Evolutionary conservation across 768 basidiomycete genomes (phyloP).

Genomic region (Suillus americanus): DNA sequence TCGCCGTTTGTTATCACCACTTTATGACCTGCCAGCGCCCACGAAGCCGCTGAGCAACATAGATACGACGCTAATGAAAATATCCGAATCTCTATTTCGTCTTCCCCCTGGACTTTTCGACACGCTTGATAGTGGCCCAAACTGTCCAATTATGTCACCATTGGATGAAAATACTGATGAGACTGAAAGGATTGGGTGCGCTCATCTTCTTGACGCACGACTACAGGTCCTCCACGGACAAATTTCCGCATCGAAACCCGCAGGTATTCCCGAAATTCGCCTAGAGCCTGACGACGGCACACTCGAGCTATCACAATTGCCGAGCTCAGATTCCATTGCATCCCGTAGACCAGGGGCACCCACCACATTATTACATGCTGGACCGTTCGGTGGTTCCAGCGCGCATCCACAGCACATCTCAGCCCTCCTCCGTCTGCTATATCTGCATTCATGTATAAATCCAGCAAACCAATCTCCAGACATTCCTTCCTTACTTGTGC

Average conservation of each 20-base stretch:
- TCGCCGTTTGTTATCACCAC: conserved; percentile 57
- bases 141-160: conserved; percentile 40
- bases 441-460: conserved; percentile 69
- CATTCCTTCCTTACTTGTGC: conserved; percentile 67
- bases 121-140: conserved; percentile 51
- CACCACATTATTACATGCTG: conserved; percentile 49
- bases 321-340: conserved; percentile 33
- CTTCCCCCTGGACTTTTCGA: conserved; percentile 52
- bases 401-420: conserved; percentile 62
- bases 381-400: conserved; percentile 41
- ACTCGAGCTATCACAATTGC: conserved; percentile 26
- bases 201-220: conserved; percentile 54
- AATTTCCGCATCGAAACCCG: conserved; percentile 20
- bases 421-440: conserved; percentile 67
- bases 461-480: conserved; percentile 70
- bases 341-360: conserved; percentile 29
- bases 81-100: conserved; percentile 55
- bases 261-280: conserved; percentile 41
- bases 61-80: conserved; percentile 50
- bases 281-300: conserved; percentile 30
- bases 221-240: conserved; percentile 42
- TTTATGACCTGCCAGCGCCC: conserved; percentile 44
- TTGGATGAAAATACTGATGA: conserved; percentile 48
- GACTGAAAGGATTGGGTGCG: conserved; percentile 46
- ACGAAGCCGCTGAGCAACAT: conserved; percentile 35